phyloP scores from a whole-genome alignment of 2,329 filamentous ascomycete species.

The Aspergillus eucalypticola region DNA sequence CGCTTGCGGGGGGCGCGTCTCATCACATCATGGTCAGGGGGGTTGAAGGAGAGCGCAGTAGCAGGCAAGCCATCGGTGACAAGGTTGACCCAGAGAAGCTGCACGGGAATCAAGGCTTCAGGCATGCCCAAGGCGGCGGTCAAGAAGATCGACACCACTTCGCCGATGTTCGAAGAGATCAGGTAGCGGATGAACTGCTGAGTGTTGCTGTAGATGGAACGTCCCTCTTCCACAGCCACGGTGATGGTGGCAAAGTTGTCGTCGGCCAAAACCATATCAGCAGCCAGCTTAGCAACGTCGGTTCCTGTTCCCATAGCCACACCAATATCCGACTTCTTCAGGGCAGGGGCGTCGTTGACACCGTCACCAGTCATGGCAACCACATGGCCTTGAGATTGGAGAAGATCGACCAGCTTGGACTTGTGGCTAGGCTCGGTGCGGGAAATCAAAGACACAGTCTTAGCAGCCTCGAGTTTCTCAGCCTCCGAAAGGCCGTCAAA shows the following conservation, averaged over 20 bases:
- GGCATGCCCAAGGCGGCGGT: constrained; percentile 97
- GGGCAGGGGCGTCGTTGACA: constrained; percentile 94
- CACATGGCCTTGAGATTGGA: constrained; percentile 89
- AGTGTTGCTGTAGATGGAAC: constrained; percentile 99
- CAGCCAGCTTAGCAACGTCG: constrained; percentile 92
- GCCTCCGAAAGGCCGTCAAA: constrained; percentile 80
- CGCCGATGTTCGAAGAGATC: constrained; percentile 98
- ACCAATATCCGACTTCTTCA: constrained; percentile 99
- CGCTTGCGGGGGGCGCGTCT: constrained; percentile 85
- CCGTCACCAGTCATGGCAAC: constrained; percentile 99
- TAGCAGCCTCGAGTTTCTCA: constrained; percentile 81
- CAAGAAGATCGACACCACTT: constrained; percentile 98
- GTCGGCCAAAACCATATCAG: constrained; percentile 97
- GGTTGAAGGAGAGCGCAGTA: constrained; percentile 96
- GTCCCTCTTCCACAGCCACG: constrained; percentile 91
- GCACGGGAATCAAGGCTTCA: constrained; percentile 93
- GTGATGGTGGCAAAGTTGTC: constrained; percentile 99
- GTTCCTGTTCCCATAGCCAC: constrained; percentile 98
- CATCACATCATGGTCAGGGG: constrained; percentile 98
- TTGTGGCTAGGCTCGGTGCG: constrained; percentile 95
- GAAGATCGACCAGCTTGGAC: constrained; percentile 93
- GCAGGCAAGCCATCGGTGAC: constrained; percentile 96
- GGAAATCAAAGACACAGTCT: constrained; percentile 87
- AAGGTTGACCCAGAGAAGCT: constrained; percentile 97
- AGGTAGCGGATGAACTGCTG: constrained; percentile 99